Evolutionary conservation across 2,329 filamentous ascomycete species (phyloP).

Genomic region (Colletotrichum liriopes): DNA sequence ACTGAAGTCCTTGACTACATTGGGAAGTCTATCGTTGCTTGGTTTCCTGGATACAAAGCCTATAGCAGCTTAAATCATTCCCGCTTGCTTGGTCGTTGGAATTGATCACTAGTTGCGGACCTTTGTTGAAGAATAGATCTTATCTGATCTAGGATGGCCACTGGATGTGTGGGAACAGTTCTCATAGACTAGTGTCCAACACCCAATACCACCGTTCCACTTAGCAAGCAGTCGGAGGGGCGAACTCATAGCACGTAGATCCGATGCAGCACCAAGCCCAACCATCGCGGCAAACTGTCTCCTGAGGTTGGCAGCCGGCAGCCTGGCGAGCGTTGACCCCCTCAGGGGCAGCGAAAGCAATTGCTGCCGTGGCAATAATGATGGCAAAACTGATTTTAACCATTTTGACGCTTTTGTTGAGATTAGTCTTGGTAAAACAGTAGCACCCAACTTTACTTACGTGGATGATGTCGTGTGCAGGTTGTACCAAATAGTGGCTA

Average conservation of each 20-base stretch:
- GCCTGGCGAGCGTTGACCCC: constrained; percentile 15
- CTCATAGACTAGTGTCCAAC: background rate
- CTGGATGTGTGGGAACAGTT: background rate
- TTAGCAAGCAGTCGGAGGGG: constrained; percentile 24
- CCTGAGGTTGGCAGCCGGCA: constrained; percentile 17
- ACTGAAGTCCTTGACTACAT: background rate
- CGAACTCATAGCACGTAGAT: constrained; percentile 26
- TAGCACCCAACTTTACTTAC: too few species aligned
- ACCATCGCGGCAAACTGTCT: constrained; percentile 29
- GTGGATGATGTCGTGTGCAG: too few species aligned
- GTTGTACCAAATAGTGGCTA: too few species aligned
- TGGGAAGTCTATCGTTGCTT: background rate
- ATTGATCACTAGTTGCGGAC: too few species aligned
- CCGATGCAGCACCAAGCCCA: constrained; percentile 30
- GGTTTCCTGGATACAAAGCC: background rate
- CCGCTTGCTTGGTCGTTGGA: fast-evolving
- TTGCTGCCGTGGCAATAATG: background rate
- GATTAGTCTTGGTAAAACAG: background rate
- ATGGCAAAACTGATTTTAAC: background rate
- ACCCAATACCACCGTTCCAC: too few species aligned
- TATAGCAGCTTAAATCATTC: background rate
- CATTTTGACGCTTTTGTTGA: background rate
- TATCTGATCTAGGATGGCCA: background rate
- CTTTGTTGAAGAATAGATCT: background rate
- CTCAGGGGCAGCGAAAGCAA: constrained; percentile 11